Evolutionary conservation across 306 rosid genomes (phyloP), one percentile per base, ranked within the genome.

Genomic region (Dryas alaskensis): DNA sequence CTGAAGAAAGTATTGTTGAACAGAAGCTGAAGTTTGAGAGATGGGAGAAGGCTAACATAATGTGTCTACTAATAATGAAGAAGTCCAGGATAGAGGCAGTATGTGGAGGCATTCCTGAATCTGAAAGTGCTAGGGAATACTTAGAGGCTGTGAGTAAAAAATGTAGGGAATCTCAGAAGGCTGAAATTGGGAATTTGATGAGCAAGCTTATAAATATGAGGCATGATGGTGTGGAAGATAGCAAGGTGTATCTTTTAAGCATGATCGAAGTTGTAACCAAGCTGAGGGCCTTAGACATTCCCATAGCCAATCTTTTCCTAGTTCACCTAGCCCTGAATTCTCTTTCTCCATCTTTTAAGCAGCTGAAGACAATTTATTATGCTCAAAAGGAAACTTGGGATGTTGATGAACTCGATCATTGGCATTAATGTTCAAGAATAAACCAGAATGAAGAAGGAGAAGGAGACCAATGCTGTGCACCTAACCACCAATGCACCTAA

Each of bases 91-190:
- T 4, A 5, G 60, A 8, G 7, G 22, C 31, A 3, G 1, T 55
- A 0, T n/a, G 12, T 8, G 60, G 37, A 7, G 12, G 10, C 4
- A 19, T 55, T 55, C 39, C 11, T 55, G 31, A 6, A 4, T 55
- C 0, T 55, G 39, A 55, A 31, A 55, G 6, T 7, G 60, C 60
- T n/a, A 8, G 2, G 9, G 60, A 55, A 8, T 55, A n/a, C 22
- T 3, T 55, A 2, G 22, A 17, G 49, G 65, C 53, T 11, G 10
- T 52, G 37, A 16, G 45, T 7, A 31, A 37, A 11, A 50, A 78
- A 12, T 78, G 64, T 11, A 5, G 0, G 6, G 6, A 66, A 65
- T 72, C 25, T 14, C 46, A 78, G 9, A 78, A 71, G 44, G 60
- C 52, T 1, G 10, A 72, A 1, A 50, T 44, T 6, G 42, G 53